Conservation (phyloP, 345 rosid genomes). For the Boechera retrofracta region DNA sequence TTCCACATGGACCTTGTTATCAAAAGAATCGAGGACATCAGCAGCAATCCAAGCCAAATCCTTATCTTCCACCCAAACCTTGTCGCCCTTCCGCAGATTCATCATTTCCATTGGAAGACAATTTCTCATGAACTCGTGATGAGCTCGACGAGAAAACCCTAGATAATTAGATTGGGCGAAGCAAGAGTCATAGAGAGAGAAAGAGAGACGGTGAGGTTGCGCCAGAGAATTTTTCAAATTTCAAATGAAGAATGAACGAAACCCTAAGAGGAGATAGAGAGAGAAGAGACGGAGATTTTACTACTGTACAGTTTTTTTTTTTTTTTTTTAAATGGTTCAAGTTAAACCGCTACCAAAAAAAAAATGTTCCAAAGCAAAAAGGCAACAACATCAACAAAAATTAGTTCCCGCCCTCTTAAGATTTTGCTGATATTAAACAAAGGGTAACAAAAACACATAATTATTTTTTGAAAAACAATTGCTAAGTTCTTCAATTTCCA, state of each 20-base stretch:
- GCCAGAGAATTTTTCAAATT: constrained; percentile 42
- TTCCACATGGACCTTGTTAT: constrained; percentile 60
- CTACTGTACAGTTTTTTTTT: constrained; percentile 31
- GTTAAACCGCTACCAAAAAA: constrained; percentile 11
- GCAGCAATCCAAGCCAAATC: constrained; percentile 84
- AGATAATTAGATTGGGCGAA: constrained; percentile 21
- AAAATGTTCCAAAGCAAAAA: neutral
- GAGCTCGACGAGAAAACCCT: constrained; percentile 30
- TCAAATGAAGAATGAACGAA: constrained; percentile 29
- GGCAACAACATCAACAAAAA: neutral
- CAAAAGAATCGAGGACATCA: constrained; percentile 59
- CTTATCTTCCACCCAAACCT: constrained; percentile 89
- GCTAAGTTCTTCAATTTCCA: neutral
- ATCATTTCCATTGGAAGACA: constrained; percentile 53
- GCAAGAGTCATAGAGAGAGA: constrained; percentile 27
- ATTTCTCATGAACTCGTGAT: constrained; percentile 21
- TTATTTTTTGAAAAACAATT: neutral
- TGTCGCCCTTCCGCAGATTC: constrained; percentile 71
- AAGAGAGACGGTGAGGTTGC: constrained; percentile 35
- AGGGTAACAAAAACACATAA: neutral
- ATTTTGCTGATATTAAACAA: neutral
- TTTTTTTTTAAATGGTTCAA: constrained; percentile 2
- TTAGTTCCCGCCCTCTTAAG: constrained; percentile 21
- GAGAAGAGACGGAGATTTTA: constrained; percentile 1
- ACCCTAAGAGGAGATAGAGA: constrained; percentile 33